Percentiles rank a stretch among this genome's conserved stretches.
phyloP scores from a whole-genome alignment of 2,329 filamentous ascomycete species.

The Neofusicoccum cordaticola region DNA sequence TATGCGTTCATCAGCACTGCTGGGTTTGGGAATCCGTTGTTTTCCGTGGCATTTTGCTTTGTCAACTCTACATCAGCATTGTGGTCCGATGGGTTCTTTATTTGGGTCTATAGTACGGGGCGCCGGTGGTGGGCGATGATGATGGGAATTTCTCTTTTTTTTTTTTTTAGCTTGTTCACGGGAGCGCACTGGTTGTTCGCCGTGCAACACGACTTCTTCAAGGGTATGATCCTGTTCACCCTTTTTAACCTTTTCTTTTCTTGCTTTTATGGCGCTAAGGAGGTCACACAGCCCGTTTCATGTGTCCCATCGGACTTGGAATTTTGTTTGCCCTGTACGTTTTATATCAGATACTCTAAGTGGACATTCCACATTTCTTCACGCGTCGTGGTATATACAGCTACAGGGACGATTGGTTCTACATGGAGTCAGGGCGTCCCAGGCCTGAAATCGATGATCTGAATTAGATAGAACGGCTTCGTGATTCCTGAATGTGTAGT shows the following conservation, averaged over 20 bases:
- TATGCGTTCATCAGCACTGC: not conserved
- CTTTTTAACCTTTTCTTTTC: not conserved
- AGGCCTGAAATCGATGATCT: no score
- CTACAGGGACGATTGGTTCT: not conserved
- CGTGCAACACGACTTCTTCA: not conserved
- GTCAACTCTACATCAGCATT: not conserved
- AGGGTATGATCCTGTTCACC: not conserved
- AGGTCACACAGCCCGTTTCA: not conserved
- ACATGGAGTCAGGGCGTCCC: no score
- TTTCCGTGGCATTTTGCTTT: not conserved
- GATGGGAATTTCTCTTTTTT: not conserved
- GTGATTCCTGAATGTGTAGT: no score
- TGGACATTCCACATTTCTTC: not conserved
- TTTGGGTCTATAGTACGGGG: not conserved
- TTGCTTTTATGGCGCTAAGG: not conserved
- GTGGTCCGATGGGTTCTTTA: not conserved
- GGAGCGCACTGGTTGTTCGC: conserved; percentile 3
- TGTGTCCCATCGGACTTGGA: not conserved
- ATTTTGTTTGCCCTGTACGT: not conserved
- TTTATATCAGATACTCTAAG: conserved; percentile 5
- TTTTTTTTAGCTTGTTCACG: not conserved
- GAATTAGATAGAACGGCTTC: no score
- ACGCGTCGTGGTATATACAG: not conserved
- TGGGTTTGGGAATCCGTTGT: not conserved
- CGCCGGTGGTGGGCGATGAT: not conserved